phyloP scores from a whole-genome alignment of 202 grass and related monocot species.

The Miscanthus sacchariflorus region DNA sequence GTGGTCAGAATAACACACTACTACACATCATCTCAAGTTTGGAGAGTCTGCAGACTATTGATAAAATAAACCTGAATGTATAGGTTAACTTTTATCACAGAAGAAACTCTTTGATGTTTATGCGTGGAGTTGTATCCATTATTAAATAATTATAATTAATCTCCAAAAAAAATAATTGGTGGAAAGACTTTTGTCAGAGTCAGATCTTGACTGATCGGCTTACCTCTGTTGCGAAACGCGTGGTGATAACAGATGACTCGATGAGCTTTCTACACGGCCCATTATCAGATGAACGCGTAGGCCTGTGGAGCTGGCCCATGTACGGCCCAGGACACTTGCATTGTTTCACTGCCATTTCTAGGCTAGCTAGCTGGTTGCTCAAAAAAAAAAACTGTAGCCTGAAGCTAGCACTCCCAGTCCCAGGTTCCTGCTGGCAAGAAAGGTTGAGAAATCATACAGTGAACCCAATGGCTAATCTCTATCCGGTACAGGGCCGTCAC shows the following conservation, averaged over 20 bases:
- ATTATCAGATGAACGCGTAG: neutral
- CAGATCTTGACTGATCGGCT: neutral
- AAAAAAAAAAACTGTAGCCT: too few relatives aligned
- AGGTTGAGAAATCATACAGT: neutral
- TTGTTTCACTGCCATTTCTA: neutral
- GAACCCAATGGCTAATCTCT: neutral
- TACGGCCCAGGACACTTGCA: neutral
- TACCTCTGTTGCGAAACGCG: too few relatives aligned
- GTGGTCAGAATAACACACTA: constrained; percentile 9
- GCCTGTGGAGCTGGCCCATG: neutral
- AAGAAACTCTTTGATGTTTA: neutral
- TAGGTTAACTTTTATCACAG: neutral
- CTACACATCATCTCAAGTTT: neutral
- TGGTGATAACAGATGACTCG: neutral
- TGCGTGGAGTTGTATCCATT: neutral
- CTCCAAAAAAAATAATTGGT: neutral
- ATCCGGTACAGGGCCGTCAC: neutral
- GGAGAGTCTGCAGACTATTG: neutral
- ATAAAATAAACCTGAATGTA: neutral
- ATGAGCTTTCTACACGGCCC: neutral
- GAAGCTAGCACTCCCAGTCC: too few relatives aligned
- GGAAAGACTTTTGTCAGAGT: neutral
- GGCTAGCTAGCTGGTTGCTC: too few relatives aligned
- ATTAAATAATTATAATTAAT: neutral
- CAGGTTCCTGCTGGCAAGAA: too few relatives aligned